Base-by-base conservation (phyloP, 2,329 filamentous ascomycete species). In the Eurotiales sp. region DNA sequence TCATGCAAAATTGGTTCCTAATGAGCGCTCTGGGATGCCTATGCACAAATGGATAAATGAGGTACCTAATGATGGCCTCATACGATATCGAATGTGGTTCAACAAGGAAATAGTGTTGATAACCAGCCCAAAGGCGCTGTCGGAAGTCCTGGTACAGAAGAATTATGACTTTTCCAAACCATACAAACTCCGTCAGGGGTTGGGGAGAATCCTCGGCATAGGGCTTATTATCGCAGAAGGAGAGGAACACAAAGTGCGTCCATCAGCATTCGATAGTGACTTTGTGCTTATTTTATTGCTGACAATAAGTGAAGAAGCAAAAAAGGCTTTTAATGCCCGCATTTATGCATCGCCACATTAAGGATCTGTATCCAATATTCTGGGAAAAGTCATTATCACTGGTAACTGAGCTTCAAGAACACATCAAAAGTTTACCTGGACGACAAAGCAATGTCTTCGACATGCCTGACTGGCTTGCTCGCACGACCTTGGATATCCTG, bases 341-440 rank as follows among this genome's bases (percentile, higher is more conserved):
- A 3, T 93, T 93, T 66, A 77, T 81, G 25, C 90, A 87, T 61
- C 78, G 87, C 15, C 86, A 90, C 60, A 74, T 91, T 65, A 90
- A 90, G 64, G 80, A 90, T 54, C 72, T 93, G 21, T 90, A 90
- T 60, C 84, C 87, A 0, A 72, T 85, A 7, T 91, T 93, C 66
- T 93, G 88, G 87, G 61, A 69, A 23, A 91, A 91, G 69, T 78
- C 84, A 0, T 69, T 78, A 14, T 82, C 88, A 62, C 77, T 82
- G 49, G 80, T 83, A 3, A 19, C 19, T 14, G 50, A 52, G 15
- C 46, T 49, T 6, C 27, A 42, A n/a, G 6, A 15, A 5, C 30
- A 49, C 11, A 49, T 49, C 8, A 32, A 32, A 25, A 23, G 27
- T 14, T 8, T 19, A 17, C 22, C 37, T 19, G 44, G 39, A 48